Evolutionary conservation across 2,329 filamentous ascomycete genomes (phyloP).

Genomic region (Rhinocladiella mackenziei): DNA sequence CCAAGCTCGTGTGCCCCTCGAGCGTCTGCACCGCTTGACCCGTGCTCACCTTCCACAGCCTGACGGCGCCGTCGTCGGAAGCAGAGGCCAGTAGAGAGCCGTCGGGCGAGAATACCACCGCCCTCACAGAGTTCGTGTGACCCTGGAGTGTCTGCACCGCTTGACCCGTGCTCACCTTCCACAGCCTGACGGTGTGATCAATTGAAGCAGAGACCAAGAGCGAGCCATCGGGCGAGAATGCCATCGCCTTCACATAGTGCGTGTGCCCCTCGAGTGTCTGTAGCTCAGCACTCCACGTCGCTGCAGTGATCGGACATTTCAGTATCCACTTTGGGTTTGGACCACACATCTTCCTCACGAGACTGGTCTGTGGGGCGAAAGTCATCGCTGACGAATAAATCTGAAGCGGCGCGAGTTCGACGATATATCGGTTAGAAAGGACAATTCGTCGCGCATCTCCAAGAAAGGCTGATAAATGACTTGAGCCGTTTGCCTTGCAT

Average conservation of each 20-base stretch:
- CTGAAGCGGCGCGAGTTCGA: conserved; percentile 35
- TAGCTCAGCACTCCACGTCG: conserved; percentile 2
- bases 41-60: conserved; percentile 29
- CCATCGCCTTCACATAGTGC: conserved; percentile 21
- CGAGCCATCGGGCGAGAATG: conserved; percentile 31
- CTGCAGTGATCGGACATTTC: background rate
- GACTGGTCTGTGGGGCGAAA: conserved; percentile 32
- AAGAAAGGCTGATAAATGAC: conserved; percentile 27
- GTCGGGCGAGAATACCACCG: conserved; percentile 32
- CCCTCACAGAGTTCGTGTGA: conserved; percentile 24
- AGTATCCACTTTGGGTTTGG: conserved; percentile 17
- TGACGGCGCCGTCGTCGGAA: conserved; percentile 30
- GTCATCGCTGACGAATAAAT: conserved; percentile 35
- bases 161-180: conserved; percentile 14
- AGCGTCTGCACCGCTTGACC: conserved; percentile 19
- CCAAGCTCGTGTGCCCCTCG: conserved; percentile 17
- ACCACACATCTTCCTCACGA: conserved; percentile 30
- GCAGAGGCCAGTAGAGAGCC: conserved; percentile 29
- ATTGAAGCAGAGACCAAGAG: conserved; percentile 29
- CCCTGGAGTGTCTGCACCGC: conserved; percentile 24
- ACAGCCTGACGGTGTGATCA: conserved; percentile 23
- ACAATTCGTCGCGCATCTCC: conserved; percentile 35
- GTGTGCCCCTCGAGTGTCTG: conserved; percentile 28
- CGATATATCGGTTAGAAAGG: conserved; percentile 30
- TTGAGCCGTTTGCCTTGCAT: conserved; percentile 11